Evolutionary conservation across 2,329 filamentous ascomycete genomes (phyloP).

Genomic region (Claviceps paspali): DNA sequence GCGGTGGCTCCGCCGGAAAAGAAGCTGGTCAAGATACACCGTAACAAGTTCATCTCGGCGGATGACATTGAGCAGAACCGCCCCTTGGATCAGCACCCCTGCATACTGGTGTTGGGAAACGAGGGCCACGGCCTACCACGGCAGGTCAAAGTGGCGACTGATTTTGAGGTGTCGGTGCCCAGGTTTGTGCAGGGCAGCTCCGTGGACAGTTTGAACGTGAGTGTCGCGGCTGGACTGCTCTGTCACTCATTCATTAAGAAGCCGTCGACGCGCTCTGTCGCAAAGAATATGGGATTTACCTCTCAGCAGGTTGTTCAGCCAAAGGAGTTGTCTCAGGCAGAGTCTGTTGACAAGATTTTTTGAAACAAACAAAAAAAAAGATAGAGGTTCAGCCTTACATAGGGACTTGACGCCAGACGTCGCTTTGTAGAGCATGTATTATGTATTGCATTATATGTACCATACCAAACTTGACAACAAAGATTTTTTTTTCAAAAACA

Average conservation of each 20-base stretch:
- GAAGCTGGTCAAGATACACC: constrained; percentile 18
- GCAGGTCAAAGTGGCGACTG: constrained; percentile 48
- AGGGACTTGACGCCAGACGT: too few relatives aligned
- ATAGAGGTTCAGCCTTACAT: too few relatives aligned
- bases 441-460: neutral
- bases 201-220: constrained; percentile 89
- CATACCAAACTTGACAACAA: neutral
- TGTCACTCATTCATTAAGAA: constrained; percentile 50
- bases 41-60: constrained; percentile 31
- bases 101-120: constrained; percentile 68
- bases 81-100: constrained; percentile 46
- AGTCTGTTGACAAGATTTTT: neutral
- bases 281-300: neutral
- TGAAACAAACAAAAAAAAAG: too few relatives aligned
- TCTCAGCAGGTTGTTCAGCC: neutral
- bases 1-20: constrained; percentile 40
- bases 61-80: constrained; percentile 32
- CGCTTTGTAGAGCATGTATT: neutral
- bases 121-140: constrained; percentile 62
- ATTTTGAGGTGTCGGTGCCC: constrained; percentile 52
- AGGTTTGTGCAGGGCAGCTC: constrained; percentile 33
- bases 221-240: constrained; percentile 69
- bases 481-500: too few relatives aligned
- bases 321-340: neutral
- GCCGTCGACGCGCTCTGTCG: neutral